phyloP scores from a whole-genome alignment of 306 rosid species.

The Ormosia emarginata region DNA sequence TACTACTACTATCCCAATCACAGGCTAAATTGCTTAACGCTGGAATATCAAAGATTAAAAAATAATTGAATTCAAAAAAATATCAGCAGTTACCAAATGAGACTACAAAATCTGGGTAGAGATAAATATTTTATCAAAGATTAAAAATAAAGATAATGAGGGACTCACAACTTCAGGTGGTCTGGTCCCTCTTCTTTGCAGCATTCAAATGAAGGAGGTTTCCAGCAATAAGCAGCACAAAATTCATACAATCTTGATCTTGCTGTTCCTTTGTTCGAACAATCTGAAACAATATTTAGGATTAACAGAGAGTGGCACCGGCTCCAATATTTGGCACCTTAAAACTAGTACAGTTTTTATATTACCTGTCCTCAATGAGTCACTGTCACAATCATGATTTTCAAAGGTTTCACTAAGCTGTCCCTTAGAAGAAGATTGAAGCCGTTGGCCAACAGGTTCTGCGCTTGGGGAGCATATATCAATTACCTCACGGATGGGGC shows the following conservation, averaged over 20 bases:
- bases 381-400: slow-evolving; percentile 23
- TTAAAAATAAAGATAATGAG: not conserved
- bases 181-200: slow-evolving; percentile 77
- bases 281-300: slow-evolving; percentile 31
- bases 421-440: slow-evolving; percentile 20
- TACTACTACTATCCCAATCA: not conserved
- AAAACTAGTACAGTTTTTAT: not conserved
- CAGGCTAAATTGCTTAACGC: not conserved
- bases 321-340: slow-evolving; percentile 15
- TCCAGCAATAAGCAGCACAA: slow-evolving; percentile 69
- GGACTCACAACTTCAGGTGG: slow-evolving; percentile 58
- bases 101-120: not conserved
- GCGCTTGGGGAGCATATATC: slow-evolving; percentile 5
- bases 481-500: not conserved
- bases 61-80: not conserved
- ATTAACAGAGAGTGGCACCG: not conserved
- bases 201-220: slow-evolving; percentile 65
- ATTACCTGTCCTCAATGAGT: slow-evolving; percentile 46
- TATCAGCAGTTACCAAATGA: not conserved
- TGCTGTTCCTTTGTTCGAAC: slow-evolving; percentile 41
- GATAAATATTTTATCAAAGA: not conserved
- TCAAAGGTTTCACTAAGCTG: slow-evolving; percentile 7
- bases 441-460: slow-evolving; percentile 18
- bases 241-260: slow-evolving; percentile 61
- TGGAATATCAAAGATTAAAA: not conserved